Base-by-base conservation (phyloP, 345 rosid genomes). In the Hirschfeldia incana region DNA sequence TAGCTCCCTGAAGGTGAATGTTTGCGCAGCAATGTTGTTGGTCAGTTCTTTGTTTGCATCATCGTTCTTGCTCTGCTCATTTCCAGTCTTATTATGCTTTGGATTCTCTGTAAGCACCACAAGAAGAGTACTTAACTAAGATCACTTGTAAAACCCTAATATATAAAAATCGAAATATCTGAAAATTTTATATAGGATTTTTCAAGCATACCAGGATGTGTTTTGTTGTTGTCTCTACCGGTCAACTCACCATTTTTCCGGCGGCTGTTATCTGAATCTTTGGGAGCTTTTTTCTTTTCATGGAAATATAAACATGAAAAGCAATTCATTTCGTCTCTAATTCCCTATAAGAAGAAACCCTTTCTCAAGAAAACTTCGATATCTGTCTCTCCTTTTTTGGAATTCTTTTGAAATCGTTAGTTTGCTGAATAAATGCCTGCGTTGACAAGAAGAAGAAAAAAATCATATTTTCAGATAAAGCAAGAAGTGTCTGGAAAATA, bases 1-100 rank as follows among this genome's bases (percentile, higher is more conserved):
- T 55, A 94, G 77, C 77, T 94, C 97, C 0, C 94, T 83, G 81
- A 92, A 94, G 7, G 97, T 87, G 84, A 94, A 94, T 1, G 91
- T 91, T 74, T 92, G 85, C 51, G 53, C 70, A 4, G 55, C 51
- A 21, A 66, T 26, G 6, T 66, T 66, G 70, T 21, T 66, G 11
- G 72, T 79, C 0, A 37, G 71, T 17, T 77, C 84, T 78, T 75
- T 82, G 12, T 73, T 58, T 57, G 58, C 79, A 37, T 79, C 84
- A 55, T 65, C 67, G 64, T 70, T 85, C 65, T 81, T 72, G 36
- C 49, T 72, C 69, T 71, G 53, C 73, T 81, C 84, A 76, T 60
- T 59, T 42, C 34, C 75, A 57, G 17, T 65, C 69, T 65, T 65
- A 16, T 32, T 53, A 15, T 1, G 27, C 27, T 16, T 76, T 70